phyloP scores from a whole-genome alignment of 1,284 basidiomycete genomes.

The Albatrellus sp. region DNA sequence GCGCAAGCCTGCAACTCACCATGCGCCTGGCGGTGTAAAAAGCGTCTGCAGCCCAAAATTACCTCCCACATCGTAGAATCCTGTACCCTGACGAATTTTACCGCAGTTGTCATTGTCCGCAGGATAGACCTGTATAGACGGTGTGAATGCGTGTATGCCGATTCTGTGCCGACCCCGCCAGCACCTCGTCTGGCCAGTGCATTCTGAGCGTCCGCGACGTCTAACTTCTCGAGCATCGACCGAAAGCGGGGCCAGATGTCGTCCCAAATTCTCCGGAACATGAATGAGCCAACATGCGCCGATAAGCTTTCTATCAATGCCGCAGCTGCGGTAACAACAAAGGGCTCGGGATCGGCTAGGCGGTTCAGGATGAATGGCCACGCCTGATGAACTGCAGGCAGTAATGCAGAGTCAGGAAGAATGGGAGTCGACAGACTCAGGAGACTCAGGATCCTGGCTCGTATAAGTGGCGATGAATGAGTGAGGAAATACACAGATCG shows the following conservation, averaged over 20 bases:
- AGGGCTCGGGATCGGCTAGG: conserved; percentile 58
- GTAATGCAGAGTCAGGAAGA: conserved; percentile 61
- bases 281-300: conserved; percentile 64
- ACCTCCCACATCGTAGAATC: conserved; percentile 73
- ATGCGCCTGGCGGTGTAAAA: conserved; percentile 54
- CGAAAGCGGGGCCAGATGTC: conserved; percentile 82
- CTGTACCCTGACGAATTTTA: conserved; percentile 51
- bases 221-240: conserved; percentile 44
- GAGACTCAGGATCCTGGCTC: conserved; percentile 68
- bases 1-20: conserved; percentile 63
- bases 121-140: conserved; percentile 64
- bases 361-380: conserved; percentile 88
- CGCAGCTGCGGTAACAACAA: conserved; percentile 67
- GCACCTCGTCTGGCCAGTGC: conserved; percentile 48
- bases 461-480: conserved; percentile 73
- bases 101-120: conserved; percentile 55
- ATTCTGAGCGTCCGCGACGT: conserved; percentile 43
- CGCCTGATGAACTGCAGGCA: conserved; percentile 73
- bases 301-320: conserved; percentile 59
- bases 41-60: conserved; percentile 58
- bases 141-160: conserved; percentile 68
- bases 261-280: conserved; percentile 74
- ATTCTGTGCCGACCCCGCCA: conserved; percentile 46
- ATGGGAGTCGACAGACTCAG: conserved; percentile 64
- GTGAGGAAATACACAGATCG: conserved; percentile 86